phyloP scores from a whole-genome alignment of 176 grass and related monocot species.

The Tuctoria greenei region DNA sequence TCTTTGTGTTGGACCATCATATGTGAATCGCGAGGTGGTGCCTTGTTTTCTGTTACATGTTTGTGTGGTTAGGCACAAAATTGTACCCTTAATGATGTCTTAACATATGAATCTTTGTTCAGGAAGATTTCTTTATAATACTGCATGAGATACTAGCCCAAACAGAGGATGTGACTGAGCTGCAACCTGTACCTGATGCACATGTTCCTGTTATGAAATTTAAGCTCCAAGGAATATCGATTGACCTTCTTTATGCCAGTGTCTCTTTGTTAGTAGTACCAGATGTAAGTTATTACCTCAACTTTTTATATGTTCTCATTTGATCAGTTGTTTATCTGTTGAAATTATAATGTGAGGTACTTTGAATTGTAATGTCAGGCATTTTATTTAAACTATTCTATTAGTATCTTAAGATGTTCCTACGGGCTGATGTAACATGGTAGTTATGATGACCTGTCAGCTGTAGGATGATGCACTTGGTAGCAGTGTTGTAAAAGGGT shows the following conservation, averaged over 20 bases:
- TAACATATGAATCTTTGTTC: slow-evolving; percentile 36
- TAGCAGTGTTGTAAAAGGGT: too few species aligned
- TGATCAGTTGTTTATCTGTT: neutral
- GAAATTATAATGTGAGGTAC: neutral
- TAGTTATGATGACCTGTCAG: neutral
- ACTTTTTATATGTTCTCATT: neutral
- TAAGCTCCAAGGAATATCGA: slow-evolving; percentile 92
- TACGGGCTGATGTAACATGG: neutral
- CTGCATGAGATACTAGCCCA: slow-evolving; percentile 76
- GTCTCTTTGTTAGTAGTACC: slow-evolving; percentile 89
- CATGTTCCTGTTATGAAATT: slow-evolving; percentile 99
- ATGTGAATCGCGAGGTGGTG: slow-evolving; percentile 89
- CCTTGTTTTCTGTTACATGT: slow-evolving; percentile 14
- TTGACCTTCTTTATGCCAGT: slow-evolving; percentile 98
- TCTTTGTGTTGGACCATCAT: slow-evolving; percentile 93
- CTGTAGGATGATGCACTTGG: neutral
- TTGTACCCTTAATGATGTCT: neutral
- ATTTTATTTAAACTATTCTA: neutral
- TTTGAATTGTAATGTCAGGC: neutral
- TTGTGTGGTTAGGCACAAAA: neutral
- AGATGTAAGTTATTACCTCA: slow-evolving; percentile 47
- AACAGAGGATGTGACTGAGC: slow-evolving; percentile 76
- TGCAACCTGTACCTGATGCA: slow-evolving; percentile 91
- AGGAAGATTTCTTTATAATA: slow-evolving; percentile 98
- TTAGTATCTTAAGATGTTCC: neutral